Conservation (phyloP, 228 moss, liverwort and hornwort genomes). For the Sphagnum magellanicum region DNA sequence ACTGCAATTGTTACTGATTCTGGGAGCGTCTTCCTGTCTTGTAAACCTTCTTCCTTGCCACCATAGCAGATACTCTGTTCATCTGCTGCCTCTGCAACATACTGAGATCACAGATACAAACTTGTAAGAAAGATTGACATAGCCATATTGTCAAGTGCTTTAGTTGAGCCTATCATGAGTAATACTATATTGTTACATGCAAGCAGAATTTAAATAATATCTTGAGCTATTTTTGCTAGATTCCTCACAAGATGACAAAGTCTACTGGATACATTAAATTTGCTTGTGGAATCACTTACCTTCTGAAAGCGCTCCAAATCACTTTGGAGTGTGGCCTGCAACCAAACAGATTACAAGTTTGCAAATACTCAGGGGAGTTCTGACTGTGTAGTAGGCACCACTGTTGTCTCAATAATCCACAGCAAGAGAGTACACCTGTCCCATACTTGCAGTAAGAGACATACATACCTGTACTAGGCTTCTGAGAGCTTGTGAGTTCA, state of each 20-base stretch:
- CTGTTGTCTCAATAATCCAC: not conserved
- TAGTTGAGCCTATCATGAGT: too few relatives aligned
- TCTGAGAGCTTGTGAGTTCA: constrained; percentile 42
- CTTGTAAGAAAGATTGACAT: not conserved
- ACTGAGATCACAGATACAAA: constrained; percentile 17
- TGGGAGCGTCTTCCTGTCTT: constrained; percentile 16
- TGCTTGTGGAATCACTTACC: constrained; percentile 8
- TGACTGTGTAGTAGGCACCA: not conserved
- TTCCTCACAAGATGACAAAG: not conserved
- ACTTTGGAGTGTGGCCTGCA: constrained; percentile 48
- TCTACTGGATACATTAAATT: not conserved
- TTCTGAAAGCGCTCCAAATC: constrained; percentile 49
- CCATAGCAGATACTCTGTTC: constrained; percentile 12
- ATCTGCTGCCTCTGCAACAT: constrained; percentile 27
- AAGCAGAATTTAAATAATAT: not conserved
- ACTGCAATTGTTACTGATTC: constrained; percentile 33
- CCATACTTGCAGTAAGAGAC: not conserved
- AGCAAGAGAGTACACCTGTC: not conserved
- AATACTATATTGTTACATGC: too few relatives aligned
- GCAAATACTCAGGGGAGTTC: not conserved
- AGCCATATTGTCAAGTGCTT: too few relatives aligned
- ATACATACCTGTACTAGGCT: constrained; percentile 33
- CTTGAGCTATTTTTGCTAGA: not conserved
- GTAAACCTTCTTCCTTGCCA: constrained; percentile 10
- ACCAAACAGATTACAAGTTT: constrained; percentile 6